Base-by-base conservation (phyloP, 1,284 basidiomycete genomes). In the Trametes versicolor region DNA sequence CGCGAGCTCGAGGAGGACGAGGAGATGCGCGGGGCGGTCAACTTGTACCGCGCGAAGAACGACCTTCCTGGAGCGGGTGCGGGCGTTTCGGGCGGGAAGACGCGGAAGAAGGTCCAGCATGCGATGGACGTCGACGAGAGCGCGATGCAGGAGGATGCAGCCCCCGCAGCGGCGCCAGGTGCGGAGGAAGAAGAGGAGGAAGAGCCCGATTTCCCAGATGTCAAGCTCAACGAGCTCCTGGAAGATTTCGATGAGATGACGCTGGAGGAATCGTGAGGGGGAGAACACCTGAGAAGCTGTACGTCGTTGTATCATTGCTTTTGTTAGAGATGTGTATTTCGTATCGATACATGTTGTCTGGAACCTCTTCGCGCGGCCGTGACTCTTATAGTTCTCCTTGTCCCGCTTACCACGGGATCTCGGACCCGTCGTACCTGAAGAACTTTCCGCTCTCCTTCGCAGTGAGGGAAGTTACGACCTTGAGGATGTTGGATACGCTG, bases 1-100 rank as follows among this genome's bases (percentile, higher is more conserved):
- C 87, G 94, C 58, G 97, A 99, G 73, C 80, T 99, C 63, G 97
- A 99, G 79, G 97, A 99, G 79, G 97, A 99, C 80, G 91, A 93
- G 57, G 97, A 99, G 83, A 83, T 99, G 84, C 88, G 97, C 58
- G 85, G 87, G 19, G 89, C 89, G 19, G 91, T 99, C 74, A 98
- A 99, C 79, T 74, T 99, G 62, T 99, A 97, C 82, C 93, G 92
- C 80, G 82, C 87, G 19, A 81, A 82, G 77, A 77, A 73, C 66
- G 83, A 84, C 58, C 82, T 78, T 72, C 86, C 86, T 80, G 76
- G 79, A 62, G 72, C 79, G 39, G 83, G 83, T 43, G 77, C 82
- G 43, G 80, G 83, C 34, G 73, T 83, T 61, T 80, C 82, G 43
- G 83, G 83, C 61, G 83, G 83, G 57, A 85, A 85, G 80, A 80